Evolutionary conservation across 2,329 filamentous ascomycete species (phyloP).

Genomic region (Trichophyton equinum): DNA sequence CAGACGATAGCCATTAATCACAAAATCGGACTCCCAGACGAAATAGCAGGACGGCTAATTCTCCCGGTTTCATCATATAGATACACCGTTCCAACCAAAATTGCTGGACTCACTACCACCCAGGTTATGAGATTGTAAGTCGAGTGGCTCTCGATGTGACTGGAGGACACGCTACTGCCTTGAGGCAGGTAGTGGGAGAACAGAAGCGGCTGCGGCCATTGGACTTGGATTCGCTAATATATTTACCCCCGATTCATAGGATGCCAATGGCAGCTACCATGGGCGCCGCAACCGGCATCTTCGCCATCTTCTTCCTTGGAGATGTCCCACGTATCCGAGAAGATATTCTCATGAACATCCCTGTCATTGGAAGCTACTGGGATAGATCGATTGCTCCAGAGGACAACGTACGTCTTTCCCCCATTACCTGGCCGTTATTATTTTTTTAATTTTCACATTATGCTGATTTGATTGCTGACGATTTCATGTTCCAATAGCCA

Average conservation of each 20-base stretch:
- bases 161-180: not conserved
- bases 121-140: constrained; percentile 36
- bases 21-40: not conserved
- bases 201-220: not conserved
- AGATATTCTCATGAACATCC: constrained; percentile 50
- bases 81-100: constrained; percentile 38
- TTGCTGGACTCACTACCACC: constrained; percentile 38
- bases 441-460: not conserved
- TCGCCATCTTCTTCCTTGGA: constrained; percentile 53
- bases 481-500: not conserved
- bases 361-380: constrained; percentile 46
- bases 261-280: constrained; percentile 41
- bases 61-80: constrained; percentile 22
- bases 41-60: not conserved
- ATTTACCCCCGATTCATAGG: constrained; percentile 18
- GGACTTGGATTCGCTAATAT: constrained; percentile 5
- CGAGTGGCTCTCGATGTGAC: not conserved
- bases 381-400: constrained; percentile 47
- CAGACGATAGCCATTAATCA: not conserved
- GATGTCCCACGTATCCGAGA: constrained; percentile 50
- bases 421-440: not conserved
- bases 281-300: constrained; percentile 45
- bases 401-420: constrained; percentile 42
- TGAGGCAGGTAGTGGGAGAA: not conserved
- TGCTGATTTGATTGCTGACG: not conserved